phyloP scores from a whole-genome alignment of 2,329 filamentous ascomycete genomes.

The Fonsecaea nubica region DNA sequence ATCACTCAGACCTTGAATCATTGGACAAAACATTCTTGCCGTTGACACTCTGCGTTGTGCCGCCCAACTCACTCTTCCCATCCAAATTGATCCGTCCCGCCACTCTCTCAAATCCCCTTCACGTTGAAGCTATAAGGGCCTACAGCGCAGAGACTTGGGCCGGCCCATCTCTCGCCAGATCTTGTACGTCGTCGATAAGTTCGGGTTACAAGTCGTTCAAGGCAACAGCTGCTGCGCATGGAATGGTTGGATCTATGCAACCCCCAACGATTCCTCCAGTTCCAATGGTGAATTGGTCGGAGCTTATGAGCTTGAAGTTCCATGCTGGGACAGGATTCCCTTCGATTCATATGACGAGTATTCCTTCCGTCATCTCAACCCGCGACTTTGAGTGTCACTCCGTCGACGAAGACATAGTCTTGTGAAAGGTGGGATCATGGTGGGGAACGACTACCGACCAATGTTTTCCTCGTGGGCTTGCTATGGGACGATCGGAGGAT shows the following conservation, averaged over 20 bases:
- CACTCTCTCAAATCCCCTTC: neutral
- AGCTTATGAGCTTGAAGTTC: neutral
- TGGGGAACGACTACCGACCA: neutral
- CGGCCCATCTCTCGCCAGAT: conserved; percentile 4
- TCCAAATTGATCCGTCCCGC: no score
- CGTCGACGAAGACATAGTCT: neutral
- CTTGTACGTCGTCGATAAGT: conserved; percentile 8
- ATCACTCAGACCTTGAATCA: neutral
- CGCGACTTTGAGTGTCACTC: neutral
- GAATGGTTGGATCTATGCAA: neutral
- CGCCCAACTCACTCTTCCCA: no score
- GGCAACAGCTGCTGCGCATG: neutral
- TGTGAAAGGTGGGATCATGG: neutral
- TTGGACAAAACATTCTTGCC: neutral
- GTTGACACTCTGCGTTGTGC: no score
- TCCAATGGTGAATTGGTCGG: neutral
- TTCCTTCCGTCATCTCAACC: neutral
- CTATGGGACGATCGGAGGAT: neutral
- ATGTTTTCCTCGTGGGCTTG: neutral
- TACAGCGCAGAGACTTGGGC: neutral
- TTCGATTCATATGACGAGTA: neutral
- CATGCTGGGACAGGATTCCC: neutral
- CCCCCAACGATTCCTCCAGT: neutral
- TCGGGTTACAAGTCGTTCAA: conserved; percentile 17
- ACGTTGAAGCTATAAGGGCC: no score